These are phyloP conservation scores for Didymella keratinophila DNA, from an alignment of 2,329 filamentous ascomycete species.

Conservation along the genomic window DNA sequence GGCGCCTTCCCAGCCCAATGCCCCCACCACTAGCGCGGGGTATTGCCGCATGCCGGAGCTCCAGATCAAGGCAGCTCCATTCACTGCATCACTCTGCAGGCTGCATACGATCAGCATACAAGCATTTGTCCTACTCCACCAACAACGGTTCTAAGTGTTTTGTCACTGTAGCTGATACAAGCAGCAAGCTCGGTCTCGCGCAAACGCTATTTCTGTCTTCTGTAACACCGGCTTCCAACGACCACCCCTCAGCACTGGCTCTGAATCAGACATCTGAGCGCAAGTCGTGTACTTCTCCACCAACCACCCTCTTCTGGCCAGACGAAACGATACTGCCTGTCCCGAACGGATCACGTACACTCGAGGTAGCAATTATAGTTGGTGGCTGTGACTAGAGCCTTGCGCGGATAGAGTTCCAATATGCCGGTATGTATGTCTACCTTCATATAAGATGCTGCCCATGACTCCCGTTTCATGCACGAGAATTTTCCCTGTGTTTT, in stretches of 20 bases:
- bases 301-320: conserved; percentile 11
- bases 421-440: conserved; percentile 42
- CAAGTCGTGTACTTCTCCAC: conserved; percentile 12
- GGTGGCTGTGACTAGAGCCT: conserved; percentile 11
- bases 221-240: conserved; percentile 35
- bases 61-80: conserved; percentile 33
- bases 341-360: conserved; percentile 7
- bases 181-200: conserved; percentile 3
- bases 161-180: not conserved
- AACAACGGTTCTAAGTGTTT: not conserved
- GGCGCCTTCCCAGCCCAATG: conserved; percentile 9
- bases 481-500: not conserved
- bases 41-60: conserved; percentile 14
- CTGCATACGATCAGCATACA: not conserved
- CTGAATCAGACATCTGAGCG: conserved; percentile 30
- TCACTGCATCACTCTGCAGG: conserved; percentile 18
- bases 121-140: conserved; percentile 1
- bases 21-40: conserved; percentile 30
- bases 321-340: conserved; percentile 20
- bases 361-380: conserved; percentile 25
- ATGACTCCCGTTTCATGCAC: conserved; percentile 3
- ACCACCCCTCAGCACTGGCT: conserved; percentile 15
- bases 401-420: conserved; percentile 17
- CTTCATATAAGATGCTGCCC: conserved; percentile 19
- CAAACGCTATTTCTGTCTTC: conserved; percentile 24